Percentiles rank a stretch among this genome's conserved stretches.
Evolutionary conservation across 2,329 filamentous ascomycete species (phyloP).

Genomic region (Botrytis cinerea): DNA sequence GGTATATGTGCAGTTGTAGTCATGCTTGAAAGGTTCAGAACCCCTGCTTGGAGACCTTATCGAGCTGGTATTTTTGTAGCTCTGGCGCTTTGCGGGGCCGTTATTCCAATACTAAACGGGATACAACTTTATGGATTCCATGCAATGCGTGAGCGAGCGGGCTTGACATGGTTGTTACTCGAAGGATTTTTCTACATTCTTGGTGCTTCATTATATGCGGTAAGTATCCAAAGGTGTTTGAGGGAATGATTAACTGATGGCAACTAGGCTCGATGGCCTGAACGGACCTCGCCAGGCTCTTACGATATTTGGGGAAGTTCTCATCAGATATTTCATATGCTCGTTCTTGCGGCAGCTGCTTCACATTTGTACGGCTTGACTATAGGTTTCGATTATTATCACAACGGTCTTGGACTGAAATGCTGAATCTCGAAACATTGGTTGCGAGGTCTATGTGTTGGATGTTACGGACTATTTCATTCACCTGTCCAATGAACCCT

Average conservation of each 20-base stretch:
- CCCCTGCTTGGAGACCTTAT: slow-evolving; percentile 80
- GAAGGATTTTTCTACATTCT: slow-evolving; percentile 84
- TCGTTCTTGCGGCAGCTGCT: slow-evolving; percentile 80
- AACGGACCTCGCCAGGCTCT: slow-evolving; percentile 71
- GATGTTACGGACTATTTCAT: background rate
- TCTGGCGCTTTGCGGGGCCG: slow-evolving; percentile 74
- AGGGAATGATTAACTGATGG: slow-evolving; percentile 5
- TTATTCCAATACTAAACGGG: slow-evolving; percentile 82
- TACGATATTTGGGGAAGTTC: slow-evolving; percentile 94
- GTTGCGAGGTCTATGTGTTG: too few relatives aligned
- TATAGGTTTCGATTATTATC: slow-evolving; percentile 84
- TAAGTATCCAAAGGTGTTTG: slow-evolving; percentile 46
- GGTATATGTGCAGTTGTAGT: slow-evolving; percentile 75
- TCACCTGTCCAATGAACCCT: too few relatives aligned
- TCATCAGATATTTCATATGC: slow-evolving; percentile 93
- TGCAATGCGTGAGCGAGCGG: slow-evolving; percentile 71
- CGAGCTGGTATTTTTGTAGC: slow-evolving; percentile 86
- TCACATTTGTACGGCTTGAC: slow-evolving; percentile 80
- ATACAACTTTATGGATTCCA: slow-evolving; percentile 65
- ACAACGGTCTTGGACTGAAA: slow-evolving; percentile 49
- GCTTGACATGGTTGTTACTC: slow-evolving; percentile 75
- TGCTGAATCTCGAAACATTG: slow-evolving; percentile 27
- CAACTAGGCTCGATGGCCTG: slow-evolving; percentile 72
- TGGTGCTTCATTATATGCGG: slow-evolving; percentile 84
- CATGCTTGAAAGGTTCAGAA: slow-evolving; percentile 79